phyloP scores from a whole-genome alignment of 345 rosid species.

The Tarenaya hassleriana region DNA sequence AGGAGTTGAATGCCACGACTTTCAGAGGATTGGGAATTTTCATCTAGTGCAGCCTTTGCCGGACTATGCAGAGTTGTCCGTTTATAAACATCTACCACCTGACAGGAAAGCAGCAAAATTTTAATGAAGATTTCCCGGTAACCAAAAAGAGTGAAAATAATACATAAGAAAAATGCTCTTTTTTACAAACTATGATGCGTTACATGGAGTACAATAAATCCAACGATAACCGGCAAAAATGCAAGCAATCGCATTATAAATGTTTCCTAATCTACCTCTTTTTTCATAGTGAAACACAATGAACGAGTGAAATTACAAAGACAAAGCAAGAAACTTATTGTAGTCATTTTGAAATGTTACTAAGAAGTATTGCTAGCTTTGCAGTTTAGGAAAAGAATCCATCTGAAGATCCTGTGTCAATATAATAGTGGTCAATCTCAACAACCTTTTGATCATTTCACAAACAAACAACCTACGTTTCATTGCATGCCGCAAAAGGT shows the following conservation, averaged over 20 bases:
- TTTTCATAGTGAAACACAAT: slow-evolving; percentile 12
- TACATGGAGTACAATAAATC: slow-evolving; percentile 11
- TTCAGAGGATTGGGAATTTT: slow-evolving; percentile 58
- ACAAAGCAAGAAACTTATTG: slow-evolving; percentile 3
- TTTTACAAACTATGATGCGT: slow-evolving; percentile 4
- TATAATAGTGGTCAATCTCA: slow-evolving; percentile 15
- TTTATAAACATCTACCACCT: slow-evolving; percentile 90
- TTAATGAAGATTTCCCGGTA: slow-evolving; percentile 7
- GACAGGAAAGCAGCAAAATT: slow-evolving; percentile 21
- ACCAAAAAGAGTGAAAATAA: slow-evolving; percentile 10
- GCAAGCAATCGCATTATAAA: slow-evolving; percentile 10
- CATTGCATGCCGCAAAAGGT: slow-evolving; percentile 5
- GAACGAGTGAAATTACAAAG: slow-evolving; percentile 8
- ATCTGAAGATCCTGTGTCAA: slow-evolving; percentile 6
- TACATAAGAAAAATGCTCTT: slow-evolving; percentile 16
- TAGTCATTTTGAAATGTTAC: slow-evolving; percentile 13
- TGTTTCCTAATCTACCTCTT: slow-evolving; percentile 5
- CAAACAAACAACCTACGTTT: slow-evolving; percentile 15
- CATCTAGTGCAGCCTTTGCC: slow-evolving; percentile 53
- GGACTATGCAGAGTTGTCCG: slow-evolving; percentile 71
- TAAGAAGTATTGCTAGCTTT: slow-evolving; percentile 8
- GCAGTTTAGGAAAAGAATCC: slow-evolving; percentile 3
- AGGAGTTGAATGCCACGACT: slow-evolving; percentile 70
- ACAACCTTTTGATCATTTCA: slow-evolving; percentile 10
- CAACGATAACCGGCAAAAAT: slow-evolving; percentile 10